A percentile compares a stretch with the other conserved stretches of the same genome.
phyloP scores from a whole-genome alignment of 1,284 basidiomycete genomes.

The Malassezia caprae region DNA sequence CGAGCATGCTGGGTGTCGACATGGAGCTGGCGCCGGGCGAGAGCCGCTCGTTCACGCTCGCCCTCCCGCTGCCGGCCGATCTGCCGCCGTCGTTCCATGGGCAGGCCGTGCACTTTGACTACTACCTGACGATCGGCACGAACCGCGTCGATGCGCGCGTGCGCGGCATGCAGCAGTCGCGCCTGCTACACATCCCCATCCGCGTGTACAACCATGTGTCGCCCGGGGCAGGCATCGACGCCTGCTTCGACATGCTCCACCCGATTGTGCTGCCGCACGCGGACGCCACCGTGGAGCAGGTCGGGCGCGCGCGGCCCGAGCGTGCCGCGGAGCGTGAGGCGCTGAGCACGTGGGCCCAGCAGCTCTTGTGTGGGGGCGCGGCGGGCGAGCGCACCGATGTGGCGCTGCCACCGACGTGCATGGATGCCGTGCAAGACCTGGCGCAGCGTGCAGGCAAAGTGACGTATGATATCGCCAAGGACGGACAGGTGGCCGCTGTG shows the following conservation, averaged over 20 bases:
- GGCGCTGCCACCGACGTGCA: slow-evolving; percentile 54
- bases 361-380: not conserved
- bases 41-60: slow-evolving; percentile 56
- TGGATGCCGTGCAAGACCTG: slow-evolving; percentile 79
- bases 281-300: slow-evolving; percentile 29
- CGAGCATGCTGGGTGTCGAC: slow-evolving; percentile 74
- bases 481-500: slow-evolving; percentile 40
- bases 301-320: not conserved
- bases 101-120: slow-evolving; percentile 70
- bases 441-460: slow-evolving; percentile 72
- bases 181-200: slow-evolving; percentile 77
- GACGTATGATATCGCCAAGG: slow-evolving; percentile 46
- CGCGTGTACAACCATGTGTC: slow-evolving; percentile 70
- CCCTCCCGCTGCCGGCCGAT: slow-evolving; percentile 52
- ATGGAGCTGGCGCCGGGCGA: slow-evolving; percentile 66
- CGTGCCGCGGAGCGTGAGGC: not conserved
- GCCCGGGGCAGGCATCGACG: slow-evolving; percentile 41
- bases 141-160: slow-evolving; percentile 53
- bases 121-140: slow-evolving; percentile 74
- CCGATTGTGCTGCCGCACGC: slow-evolving; percentile 49
- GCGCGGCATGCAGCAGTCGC: slow-evolving; percentile 54
- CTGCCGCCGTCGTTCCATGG: slow-evolving; percentile 85
- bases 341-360: not conserved
- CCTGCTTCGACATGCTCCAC: slow-evolving; percentile 50
- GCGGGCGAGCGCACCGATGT: slow-evolving; percentile 9